phyloP scores from a whole-genome alignment of 345 rosid genomes.

The Psidium friedrichsthalianum region DNA sequence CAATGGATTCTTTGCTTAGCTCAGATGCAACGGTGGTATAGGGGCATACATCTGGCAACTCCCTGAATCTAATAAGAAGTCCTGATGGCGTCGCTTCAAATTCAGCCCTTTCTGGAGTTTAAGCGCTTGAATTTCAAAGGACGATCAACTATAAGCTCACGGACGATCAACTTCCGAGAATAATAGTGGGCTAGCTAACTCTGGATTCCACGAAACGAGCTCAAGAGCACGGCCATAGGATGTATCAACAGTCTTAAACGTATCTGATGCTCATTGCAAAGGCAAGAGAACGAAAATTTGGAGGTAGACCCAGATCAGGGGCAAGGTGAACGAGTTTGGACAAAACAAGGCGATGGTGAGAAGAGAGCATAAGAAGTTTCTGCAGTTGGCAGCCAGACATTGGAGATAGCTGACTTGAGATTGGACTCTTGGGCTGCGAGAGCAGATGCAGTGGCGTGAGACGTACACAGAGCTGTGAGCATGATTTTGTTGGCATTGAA shows the following conservation, averaged over 20 bases:
- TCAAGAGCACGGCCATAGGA: constrained; percentile 80
- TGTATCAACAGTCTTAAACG: constrained; percentile 65
- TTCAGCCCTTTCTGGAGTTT: constrained; percentile 68
- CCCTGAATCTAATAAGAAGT: constrained; percentile 54
- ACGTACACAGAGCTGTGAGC: constrained; percentile 64
- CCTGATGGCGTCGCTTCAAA: constrained; percentile 51
- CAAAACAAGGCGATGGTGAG: constrained; percentile 56
- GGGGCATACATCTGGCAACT: constrained; percentile 59
- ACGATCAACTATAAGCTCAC: constrained; percentile 62
- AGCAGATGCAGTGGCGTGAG: constrained; percentile 54
- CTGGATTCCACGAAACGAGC: constrained; percentile 69
- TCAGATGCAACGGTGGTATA: constrained; percentile 35
- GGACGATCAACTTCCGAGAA: constrained; percentile 17
- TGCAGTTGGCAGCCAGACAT: constrained; percentile 58
- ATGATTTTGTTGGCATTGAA: constrained; percentile 64
- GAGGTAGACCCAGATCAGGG: constrained; percentile 81
- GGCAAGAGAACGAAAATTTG: constrained; percentile 80
- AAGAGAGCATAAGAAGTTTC: constrained; percentile 82
- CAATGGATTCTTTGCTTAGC: constrained; percentile 41
- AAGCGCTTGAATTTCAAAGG: constrained; percentile 72
- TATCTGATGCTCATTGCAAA: constrained; percentile 66
- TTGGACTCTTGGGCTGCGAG: constrained; percentile 46
- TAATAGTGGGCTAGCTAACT: constrained; percentile 42
- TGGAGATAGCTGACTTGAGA: constrained; percentile 46
- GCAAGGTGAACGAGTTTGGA: constrained; percentile 80